Evolutionary conservation across 345 rosid genomes (phyloP).

Genomic region (Aurinia saxatilis): DNA sequence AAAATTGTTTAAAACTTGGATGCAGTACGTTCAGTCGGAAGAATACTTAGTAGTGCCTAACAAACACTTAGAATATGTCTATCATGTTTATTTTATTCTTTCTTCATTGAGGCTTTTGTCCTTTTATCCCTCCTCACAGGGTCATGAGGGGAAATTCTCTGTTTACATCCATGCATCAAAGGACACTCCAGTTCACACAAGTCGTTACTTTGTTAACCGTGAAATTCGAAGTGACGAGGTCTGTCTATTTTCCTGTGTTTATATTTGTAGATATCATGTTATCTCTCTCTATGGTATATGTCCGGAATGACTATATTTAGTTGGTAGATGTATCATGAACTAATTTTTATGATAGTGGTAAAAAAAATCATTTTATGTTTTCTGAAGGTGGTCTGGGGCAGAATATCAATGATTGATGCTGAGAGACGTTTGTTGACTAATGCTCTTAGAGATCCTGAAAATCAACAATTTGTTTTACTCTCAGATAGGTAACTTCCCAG

Average conservation of each 20-base stretch:
- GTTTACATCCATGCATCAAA: slow-evolving; percentile 80
- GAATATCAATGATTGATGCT: slow-evolving; percentile 93
- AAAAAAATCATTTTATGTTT: neutral
- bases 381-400: slow-evolving; percentile 94
- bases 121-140: slow-evolving; percentile 36
- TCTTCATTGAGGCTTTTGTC: neutral
- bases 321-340: slow-evolving; percentile 13
- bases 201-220: slow-evolving; percentile 64
- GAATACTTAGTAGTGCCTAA: neutral
- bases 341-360: neutral
- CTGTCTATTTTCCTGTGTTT: neutral
- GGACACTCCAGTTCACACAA: slow-evolving; percentile 63
- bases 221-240: slow-evolving; percentile 82
- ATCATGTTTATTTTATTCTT: neutral
- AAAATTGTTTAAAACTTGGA: neutral
- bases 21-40: neutral
- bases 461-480: slow-evolving; percentile 92
- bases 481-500: slow-evolving; percentile 69
- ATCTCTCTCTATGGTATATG: neutral
- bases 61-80: neutral
- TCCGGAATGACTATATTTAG: neutral
- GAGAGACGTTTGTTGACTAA: slow-evolving; percentile 79
- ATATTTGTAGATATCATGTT: slow-evolving; percentile 9
- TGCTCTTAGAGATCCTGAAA: slow-evolving; percentile 83
- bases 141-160: slow-evolving; percentile 73